These are phyloP conservation scores for Comarum palustre DNA, from an alignment of 306 rosid species.

Conservation along the genomic window DNA sequence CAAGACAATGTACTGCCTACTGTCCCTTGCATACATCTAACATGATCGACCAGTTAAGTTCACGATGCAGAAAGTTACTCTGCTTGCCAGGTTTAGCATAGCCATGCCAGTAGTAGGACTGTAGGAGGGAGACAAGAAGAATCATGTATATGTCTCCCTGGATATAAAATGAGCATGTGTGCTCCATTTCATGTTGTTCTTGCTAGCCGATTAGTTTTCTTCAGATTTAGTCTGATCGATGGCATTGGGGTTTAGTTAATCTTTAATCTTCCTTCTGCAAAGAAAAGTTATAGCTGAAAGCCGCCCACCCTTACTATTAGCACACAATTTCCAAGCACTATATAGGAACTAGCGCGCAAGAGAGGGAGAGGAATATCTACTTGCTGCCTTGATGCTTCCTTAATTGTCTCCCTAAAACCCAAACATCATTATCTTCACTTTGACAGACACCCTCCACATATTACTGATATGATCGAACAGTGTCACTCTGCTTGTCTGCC, in stretches of 20 bases:
- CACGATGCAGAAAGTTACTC: background rate
- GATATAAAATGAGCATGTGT: background rate
- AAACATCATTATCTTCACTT: background rate
- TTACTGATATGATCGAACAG: background rate
- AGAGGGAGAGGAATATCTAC: background rate
- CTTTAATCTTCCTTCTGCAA: background rate
- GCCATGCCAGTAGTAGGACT: background rate
- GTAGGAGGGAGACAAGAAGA: background rate
- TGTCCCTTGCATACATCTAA: background rate
- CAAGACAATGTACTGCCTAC: slow-evolving; percentile 6
- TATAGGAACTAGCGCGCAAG: background rate
- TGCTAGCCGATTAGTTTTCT: background rate
- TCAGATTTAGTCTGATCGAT: background rate
- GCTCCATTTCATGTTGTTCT: background rate
- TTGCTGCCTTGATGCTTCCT: background rate
- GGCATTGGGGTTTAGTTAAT: background rate
- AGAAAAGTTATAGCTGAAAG: background rate
- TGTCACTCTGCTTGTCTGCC: no score
- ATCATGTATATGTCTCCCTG: background rate
- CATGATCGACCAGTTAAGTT: background rate
- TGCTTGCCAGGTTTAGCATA: background rate
- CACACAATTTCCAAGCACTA: background rate
- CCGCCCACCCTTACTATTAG: background rate
- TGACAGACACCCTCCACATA: background rate
- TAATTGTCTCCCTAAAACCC: background rate